phyloP scores from a whole-genome alignment of 345 rosid genomes.

The Gossypium herbaceum region DNA sequence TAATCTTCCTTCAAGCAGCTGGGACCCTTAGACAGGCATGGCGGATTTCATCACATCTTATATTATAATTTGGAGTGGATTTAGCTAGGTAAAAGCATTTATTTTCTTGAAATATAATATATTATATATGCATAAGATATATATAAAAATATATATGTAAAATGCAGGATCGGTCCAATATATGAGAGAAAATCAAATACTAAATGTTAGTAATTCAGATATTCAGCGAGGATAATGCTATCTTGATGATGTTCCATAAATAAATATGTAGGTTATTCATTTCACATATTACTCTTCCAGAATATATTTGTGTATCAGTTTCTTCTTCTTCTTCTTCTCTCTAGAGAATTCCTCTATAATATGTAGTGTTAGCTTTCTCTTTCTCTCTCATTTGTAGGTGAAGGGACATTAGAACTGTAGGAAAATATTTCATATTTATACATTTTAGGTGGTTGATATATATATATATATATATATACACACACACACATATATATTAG shows the following conservation, averaged over 20 bases:
- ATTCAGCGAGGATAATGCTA: constrained; percentile 19
- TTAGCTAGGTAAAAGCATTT: constrained; percentile 19
- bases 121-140: constrained; percentile 24
- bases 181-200: constrained; percentile 30
- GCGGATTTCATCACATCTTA: constrained; percentile 1
- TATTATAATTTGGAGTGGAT: neutral
- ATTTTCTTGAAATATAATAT: constrained; percentile 23
- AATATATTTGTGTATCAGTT: neutral
- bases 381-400: neutral
- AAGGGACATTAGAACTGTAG: neutral
- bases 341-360: neutral
- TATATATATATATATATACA: no score
- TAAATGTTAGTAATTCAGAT: constrained; percentile 45
- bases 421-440: neutral
- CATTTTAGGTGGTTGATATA: neutral
- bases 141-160: constrained; percentile 15
- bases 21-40: constrained; percentile 48
- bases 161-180: constrained; percentile 8
- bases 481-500: neutral
- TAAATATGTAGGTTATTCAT: constrained; percentile 13
- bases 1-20: constrained; percentile 40
- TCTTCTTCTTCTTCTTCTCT: no score
- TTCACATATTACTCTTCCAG: constrained; percentile 14
- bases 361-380: neutral
- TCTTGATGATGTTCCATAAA: constrained; percentile 25